These are phyloP conservation scores for Leishmania arabica DNA, from an alignment of 208 protist species.

Conservation along the genomic window DNA sequence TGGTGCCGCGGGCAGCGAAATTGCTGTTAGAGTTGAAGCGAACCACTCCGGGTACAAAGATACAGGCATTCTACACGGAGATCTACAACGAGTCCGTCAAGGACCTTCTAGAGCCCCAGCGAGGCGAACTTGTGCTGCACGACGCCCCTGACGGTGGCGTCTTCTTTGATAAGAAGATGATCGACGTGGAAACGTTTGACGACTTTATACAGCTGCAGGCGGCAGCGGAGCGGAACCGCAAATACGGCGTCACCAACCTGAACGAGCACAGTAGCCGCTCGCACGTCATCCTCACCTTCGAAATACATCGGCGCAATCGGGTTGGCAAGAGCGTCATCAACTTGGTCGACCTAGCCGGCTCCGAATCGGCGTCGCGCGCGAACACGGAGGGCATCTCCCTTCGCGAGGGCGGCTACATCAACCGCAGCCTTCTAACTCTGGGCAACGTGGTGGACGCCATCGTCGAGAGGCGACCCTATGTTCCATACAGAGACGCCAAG, in stretches of 20 bases:
- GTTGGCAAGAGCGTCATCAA: conserved; percentile 63
- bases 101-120: conserved; percentile 69
- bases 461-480: conserved; percentile 57
- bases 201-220: conserved; percentile 71
- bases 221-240: conserved; percentile 73
- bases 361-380: conserved; percentile 73
- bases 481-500: conserved; percentile 91
- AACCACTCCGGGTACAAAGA: conserved; percentile 38
- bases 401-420: conserved; percentile 84
- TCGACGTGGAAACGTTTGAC: conserved; percentile 58
- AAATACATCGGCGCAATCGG: conserved; percentile 44
- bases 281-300: conserved; percentile 51
- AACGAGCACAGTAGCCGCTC: conserved; percentile 84
- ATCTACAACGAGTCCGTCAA: conserved; percentile 88
- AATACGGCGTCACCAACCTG: conserved; percentile 87
- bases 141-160: conserved; percentile 49
- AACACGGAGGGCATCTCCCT: conserved; percentile 85
- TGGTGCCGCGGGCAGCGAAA: conserved; percentile 54
- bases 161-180: conserved; percentile 51
- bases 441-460: conserved; percentile 90
- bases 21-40: conserved; percentile 67
- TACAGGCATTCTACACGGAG: conserved; percentile 83
- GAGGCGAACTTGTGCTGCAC: conserved; percentile 41
- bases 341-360: conserved; percentile 93
- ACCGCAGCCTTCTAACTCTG: conserved; percentile 88